Conservation (phyloP, 371 early-diverging fungal genomes). For the Parasitella parasitica region DNA sequence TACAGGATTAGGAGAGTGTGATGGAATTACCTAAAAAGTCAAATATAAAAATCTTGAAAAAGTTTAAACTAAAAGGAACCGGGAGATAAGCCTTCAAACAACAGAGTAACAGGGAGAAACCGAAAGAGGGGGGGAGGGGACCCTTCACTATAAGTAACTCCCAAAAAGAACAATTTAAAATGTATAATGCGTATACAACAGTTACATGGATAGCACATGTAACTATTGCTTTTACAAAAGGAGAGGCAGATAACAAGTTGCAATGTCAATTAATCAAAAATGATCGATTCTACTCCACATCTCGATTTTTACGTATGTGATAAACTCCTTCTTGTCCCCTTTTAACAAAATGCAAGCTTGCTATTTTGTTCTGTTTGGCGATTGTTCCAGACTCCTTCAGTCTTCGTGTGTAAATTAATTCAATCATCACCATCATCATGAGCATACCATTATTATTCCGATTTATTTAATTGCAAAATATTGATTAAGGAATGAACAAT, state of each 20-base stretch:
- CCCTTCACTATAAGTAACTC: background rate
- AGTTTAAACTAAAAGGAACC: slow-evolving; percentile 1
- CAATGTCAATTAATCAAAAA: background rate
- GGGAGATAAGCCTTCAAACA: background rate
- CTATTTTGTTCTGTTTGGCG: background rate
- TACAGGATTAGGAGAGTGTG: background rate
- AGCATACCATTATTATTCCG: background rate
- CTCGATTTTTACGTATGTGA: background rate
- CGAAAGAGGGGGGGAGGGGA: background rate
- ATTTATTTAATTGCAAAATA: background rate
- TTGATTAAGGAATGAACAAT: background rate
- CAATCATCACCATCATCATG: background rate
- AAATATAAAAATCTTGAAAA: background rate
- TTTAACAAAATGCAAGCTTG: background rate
- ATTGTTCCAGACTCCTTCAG: background rate
- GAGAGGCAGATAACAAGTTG: background rate
- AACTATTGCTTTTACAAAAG: background rate
- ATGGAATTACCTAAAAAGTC: slow-evolving; percentile 1
- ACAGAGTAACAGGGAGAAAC: background rate
- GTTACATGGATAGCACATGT: background rate
- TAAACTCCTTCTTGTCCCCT: background rate
- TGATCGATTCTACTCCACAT: background rate
- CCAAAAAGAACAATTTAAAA: background rate
- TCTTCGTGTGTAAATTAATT: background rate
- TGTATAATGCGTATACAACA: background rate